Evolutionary conservation across 2,329 filamentous ascomycete species (phyloP), one percentile per base, ranked within the genome.

Genomic region (Arthroderma sp.): DNA sequence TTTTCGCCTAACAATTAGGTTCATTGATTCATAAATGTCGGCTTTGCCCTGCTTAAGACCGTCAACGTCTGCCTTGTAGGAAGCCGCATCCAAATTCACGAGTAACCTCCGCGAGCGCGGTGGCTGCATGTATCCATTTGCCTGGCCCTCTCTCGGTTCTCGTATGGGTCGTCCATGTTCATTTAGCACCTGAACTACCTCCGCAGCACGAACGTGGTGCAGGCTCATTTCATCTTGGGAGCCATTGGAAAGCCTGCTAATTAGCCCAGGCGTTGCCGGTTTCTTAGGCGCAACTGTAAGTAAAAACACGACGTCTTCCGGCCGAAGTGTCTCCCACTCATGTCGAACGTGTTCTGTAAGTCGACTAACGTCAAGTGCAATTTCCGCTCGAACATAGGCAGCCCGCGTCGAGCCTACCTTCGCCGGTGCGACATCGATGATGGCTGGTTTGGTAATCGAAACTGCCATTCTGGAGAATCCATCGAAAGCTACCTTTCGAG

Each of bases 401-500:
- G 87, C 89, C 43, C 81, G 79, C 36, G 81, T 74, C 40, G 88
- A 81, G 9, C 91, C 91, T 44, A 98, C 87, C 33, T 80, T 76
- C 5, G 91, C 75, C 0, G 85, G 86, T 3, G 82, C 78, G 27
- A 89, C 82, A 57, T 98, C 88, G 29, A 95, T 72, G 40, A 98
- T 85, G 9, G 85, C 81, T 50, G 87, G 85, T 55, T 85, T 91
- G 11, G 78, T 73, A 47, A 95, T 91, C 1, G 85, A 81, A 43
- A 96, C 71, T 2, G 87, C 88, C 88, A 96, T 94, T 55, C 80
- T 86, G 2, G 89, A 93, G 55, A 85, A 87, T 0, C 91, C 89
- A 8, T 81, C 72, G 57, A 96, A 96, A 4, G 68, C 71, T 0
- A 72, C 65, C 34, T 75, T 81, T 50, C 78, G 76, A n/a, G 81